These are phyloP conservation scores for Ophiostoma ips DNA, from an alignment of 2,329 filamentous ascomycete genomes.

Conservation along the genomic window DNA sequence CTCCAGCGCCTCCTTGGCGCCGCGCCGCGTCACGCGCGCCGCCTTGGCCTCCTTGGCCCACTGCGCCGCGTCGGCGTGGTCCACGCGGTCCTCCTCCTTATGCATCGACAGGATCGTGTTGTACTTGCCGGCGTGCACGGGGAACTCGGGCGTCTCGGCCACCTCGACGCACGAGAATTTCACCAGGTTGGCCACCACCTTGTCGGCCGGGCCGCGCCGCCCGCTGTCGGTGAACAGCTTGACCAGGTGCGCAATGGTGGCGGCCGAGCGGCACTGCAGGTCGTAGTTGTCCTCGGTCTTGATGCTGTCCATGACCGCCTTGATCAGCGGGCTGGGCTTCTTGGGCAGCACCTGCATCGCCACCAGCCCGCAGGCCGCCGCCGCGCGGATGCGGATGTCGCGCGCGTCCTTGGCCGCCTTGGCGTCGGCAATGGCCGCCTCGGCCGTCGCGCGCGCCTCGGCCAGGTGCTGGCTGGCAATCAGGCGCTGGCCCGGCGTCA, in stretches of 20 bases:
- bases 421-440: conserved; percentile 65
- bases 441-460: conserved; percentile 59
- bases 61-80: conserved; percentile 79
- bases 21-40: conserved; percentile 78
- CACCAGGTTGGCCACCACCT: conserved; percentile 87
- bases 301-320: conserved; percentile 95
- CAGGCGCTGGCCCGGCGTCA: conserved; percentile 76
- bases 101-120: conserved; percentile 80
- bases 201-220: conserved; percentile 77
- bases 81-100: conserved; percentile 91
- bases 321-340: conserved; percentile 86
- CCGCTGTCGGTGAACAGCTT: conserved; percentile 69
- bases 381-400: conserved; percentile 74
- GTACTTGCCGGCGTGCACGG: conserved; percentile 63
- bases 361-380: conserved; percentile 75
- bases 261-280: conserved; percentile 73
- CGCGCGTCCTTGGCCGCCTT: conserved; percentile 64
- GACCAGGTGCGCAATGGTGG: conserved; percentile 73
- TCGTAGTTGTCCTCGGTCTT: conserved; percentile 88
- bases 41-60: conserved; percentile 82
- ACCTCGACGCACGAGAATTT: conserved; percentile 98
- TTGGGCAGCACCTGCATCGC: conserved; percentile 81
- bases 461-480: conserved; percentile 67
- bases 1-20: conserved; percentile 87
- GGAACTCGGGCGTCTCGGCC: conserved; percentile 91